Conservation (phyloP, 495 filamentous ascomycete genomes). For the Talaromyces nanjingensis region DNA sequence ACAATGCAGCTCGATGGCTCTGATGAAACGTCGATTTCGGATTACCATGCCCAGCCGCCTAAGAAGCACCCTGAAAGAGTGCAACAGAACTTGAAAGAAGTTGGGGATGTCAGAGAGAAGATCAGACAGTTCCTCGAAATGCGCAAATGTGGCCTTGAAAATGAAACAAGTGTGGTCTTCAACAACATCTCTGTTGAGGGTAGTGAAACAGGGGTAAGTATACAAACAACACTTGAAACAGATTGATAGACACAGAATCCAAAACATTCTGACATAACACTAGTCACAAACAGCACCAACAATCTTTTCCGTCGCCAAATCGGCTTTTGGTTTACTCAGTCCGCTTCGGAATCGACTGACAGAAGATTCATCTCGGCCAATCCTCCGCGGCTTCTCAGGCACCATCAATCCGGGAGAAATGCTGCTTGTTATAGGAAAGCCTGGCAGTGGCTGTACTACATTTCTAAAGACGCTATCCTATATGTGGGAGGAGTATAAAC, state of each 20-base stretch:
- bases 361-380: conserved; percentile 18
- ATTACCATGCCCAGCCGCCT: neutral
- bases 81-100: neutral
- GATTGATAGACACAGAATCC: neutral
- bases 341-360: neutral
- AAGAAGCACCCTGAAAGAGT: neutral
- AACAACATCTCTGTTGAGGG: neutral
- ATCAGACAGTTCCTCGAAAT: neutral
- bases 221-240: neutral
- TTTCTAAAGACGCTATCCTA: conserved; percentile 67
- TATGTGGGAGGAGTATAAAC: conserved; percentile 65
- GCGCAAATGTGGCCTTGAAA: neutral
- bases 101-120: neutral
- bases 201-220: neutral
- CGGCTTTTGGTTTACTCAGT: neutral
- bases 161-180: neutral
- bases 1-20: neutral
- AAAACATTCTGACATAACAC: neutral
- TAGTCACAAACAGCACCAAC: neutral
- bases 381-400: conserved; percentile 66
- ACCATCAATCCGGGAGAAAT: conserved; percentile 69
- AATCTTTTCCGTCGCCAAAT: neutral
- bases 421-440: conserved; percentile 71
- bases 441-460: conserved; percentile 64
- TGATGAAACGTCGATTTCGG: neutral